Conservation (phyloP, 208 protist genomes). For the Trypanosoma theileri region DNA sequence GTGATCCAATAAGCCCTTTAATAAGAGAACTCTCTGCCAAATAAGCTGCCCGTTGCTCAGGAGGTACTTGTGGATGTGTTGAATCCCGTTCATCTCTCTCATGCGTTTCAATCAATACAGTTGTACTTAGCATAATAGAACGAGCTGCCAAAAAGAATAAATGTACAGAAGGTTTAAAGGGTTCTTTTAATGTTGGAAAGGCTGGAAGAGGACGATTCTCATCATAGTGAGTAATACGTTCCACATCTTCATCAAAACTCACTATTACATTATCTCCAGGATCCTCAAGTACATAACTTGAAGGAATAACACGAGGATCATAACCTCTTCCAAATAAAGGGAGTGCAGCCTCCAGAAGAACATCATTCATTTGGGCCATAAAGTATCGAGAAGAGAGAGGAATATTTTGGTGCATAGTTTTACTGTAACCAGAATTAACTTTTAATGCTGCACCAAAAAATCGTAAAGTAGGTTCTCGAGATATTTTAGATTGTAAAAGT, state of each 20-base stretch:
- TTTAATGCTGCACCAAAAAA: slow-evolving; percentile 67
- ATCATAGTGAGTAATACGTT: slow-evolving; percentile 77
- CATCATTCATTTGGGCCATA: slow-evolving; percentile 75
- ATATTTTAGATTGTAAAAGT: slow-evolving; percentile 55
- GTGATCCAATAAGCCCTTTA: slow-evolving; percentile 57
- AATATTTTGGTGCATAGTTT: slow-evolving; percentile 73
- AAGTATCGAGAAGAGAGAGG: slow-evolving; percentile 80
- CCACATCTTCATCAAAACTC: slow-evolving; percentile 52
- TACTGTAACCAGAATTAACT: slow-evolving; percentile 77
- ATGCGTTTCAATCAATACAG: slow-evolving; percentile 68
- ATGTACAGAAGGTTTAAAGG: slow-evolving; percentile 70
- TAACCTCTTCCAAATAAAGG: slow-evolving; percentile 50
- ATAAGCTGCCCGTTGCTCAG: slow-evolving; percentile 45
- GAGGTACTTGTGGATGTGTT: slow-evolving; percentile 47
- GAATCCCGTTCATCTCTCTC: slow-evolving; percentile 46
- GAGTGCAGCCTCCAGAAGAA: slow-evolving; percentile 67
- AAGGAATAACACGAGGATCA: slow-evolving; percentile 43
- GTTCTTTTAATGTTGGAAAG: slow-evolving; percentile 24
- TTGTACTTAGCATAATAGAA: slow-evolving; percentile 48
- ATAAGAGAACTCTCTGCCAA: slow-evolving; percentile 56
- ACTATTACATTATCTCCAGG: slow-evolving; percentile 41
- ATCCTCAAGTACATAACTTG: slow-evolving; percentile 61
- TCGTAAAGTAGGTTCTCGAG: slow-evolving; percentile 63
- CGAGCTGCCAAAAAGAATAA: slow-evolving; percentile 83
- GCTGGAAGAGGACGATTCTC: slow-evolving; percentile 55